Evolutionary conservation across 1,139 yeast species (phyloP), one percentile per base, ranked within the genome.

Genomic region (Ashbya aceris): DNA sequence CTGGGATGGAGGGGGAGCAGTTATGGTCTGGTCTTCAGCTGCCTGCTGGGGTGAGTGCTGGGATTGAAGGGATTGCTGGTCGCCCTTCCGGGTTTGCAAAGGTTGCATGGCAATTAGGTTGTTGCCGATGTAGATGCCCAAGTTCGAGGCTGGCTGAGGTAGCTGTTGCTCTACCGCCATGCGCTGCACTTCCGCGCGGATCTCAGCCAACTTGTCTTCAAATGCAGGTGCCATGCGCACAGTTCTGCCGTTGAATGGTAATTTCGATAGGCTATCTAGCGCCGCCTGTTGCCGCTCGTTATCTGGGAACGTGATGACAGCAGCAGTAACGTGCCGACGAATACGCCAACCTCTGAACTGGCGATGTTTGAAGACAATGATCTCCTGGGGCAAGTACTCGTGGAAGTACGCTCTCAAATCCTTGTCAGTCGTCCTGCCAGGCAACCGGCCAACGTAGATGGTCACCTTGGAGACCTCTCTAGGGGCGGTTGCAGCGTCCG

Each of bases 261-360:
- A 63, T 44, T 61, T 58, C 27, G 65, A 52, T 48, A 74, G 64
- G 28, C 60, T 64, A 13, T 60, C 67, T 44, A 77, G 61, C 1
- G 80, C 74, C 34, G 65, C 64, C 34, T 60, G 50, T 43, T 77
- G 70, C 12, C 62, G 62, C 14, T 61, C 68, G n/a, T 64, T 67
- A 9, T 67, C 65, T 27, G 70, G 67, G 43, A 79, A 65, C 23
- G 71, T 73, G 33, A 78, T 74, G 50, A 80, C 66, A 1, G 80
- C 84, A 44, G 76, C 73, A 10, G 71, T 71, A 43, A 60, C 58
- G 13, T 61, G 56, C 23, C 64, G 58, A 23, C 50, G 55, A 39
- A 55, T 57, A 45, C 51, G 56, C 40, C 58, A 54, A 40, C 57
- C 61, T 41, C 47, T 49, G 45, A 45, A 49, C 45, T 47, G 53